These are phyloP conservation scores for Penicillium arizonense DNA, from an alignment of 495 filamentous ascomycete genomes.

Conservation along the genomic window DNA sequence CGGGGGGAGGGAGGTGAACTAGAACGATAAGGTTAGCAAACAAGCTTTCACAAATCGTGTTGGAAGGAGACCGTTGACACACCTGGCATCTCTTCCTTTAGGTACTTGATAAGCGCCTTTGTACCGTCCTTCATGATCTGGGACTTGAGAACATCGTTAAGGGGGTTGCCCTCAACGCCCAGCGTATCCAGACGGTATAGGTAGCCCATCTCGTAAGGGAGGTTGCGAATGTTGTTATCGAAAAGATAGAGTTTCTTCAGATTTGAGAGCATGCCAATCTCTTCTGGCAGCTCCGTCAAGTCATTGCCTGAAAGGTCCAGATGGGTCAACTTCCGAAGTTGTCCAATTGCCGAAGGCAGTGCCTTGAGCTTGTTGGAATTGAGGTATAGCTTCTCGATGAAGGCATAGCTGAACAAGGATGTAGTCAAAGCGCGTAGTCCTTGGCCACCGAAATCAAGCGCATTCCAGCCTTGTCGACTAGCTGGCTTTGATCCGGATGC, in stretches of 20 bases:
- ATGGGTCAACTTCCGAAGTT: slow-evolving; percentile 70
- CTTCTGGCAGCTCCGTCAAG: slow-evolving; percentile 76
- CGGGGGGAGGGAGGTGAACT: slow-evolving; percentile 65
- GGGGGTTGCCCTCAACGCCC: slow-evolving; percentile 88
- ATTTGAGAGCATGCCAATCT: slow-evolving; percentile 94
- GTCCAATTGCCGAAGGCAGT: slow-evolving; percentile 75
- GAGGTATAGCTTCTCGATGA: slow-evolving; percentile 86
- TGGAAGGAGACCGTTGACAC: slow-evolving; percentile 16
- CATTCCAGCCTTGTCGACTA: slow-evolving; percentile 80
- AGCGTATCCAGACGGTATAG: slow-evolving; percentile 83
- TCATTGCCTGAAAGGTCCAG: slow-evolving; percentile 90
- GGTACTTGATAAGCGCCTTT: slow-evolving; percentile 72
- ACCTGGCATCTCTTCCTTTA: slow-evolving; percentile 84
- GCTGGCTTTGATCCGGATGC: slow-evolving; percentile 53
- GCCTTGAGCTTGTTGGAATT: slow-evolving; percentile 82
- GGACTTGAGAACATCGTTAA: slow-evolving; percentile 68
- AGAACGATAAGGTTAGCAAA: slow-evolving; percentile 11
- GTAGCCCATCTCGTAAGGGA: slow-evolving; percentile 85
- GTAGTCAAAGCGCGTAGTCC: slow-evolving; percentile 77
- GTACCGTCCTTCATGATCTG: slow-evolving; percentile 84
- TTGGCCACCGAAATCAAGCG: slow-evolving; percentile 91
- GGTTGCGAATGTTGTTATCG: slow-evolving; percentile 78
- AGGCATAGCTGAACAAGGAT: slow-evolving; percentile 79
- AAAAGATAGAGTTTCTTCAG: slow-evolving; percentile 78
- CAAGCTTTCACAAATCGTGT: slow-evolving; percentile 3